Evolutionary conservation across 768 basidiomycete genomes (phyloP).

Genomic region (Coprinopsis strossmayeri): DNA sequence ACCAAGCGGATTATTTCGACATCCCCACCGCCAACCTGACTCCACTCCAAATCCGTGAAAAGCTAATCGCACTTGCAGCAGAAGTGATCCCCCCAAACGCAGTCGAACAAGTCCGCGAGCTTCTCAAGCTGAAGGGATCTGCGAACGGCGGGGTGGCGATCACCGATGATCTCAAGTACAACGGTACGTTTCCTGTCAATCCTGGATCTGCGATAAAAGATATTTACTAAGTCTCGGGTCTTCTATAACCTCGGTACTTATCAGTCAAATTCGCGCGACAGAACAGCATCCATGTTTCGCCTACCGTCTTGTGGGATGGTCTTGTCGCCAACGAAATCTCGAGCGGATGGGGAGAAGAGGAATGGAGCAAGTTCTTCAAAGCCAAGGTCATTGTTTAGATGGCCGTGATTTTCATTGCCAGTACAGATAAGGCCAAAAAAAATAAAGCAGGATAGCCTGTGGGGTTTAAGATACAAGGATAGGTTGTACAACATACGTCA

Average conservation of each 20-base stretch:
- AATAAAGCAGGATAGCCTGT: too few relatives aligned
- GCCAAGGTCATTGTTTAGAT: conserved; percentile 43
- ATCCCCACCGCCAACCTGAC: conserved; percentile 62
- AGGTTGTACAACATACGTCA: too few relatives aligned
- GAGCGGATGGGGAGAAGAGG: conserved; percentile 74
- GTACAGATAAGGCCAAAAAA: too few relatives aligned
- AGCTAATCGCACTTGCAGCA: conserved; percentile 55
- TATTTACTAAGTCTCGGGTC: too few relatives aligned
- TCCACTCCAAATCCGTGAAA: conserved; percentile 66
- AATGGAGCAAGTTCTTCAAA: conserved; percentile 75
- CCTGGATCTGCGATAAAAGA: not conserved
- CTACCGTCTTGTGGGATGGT: conserved; percentile 75
- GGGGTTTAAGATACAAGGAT: too few relatives aligned
- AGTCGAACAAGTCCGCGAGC: conserved; percentile 50
- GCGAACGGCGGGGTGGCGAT: conserved; percentile 81
- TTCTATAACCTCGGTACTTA: not conserved
- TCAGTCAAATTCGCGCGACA: conserved; percentile 88
- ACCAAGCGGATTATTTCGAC: conserved; percentile 77
- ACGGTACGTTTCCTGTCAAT: conserved; percentile 44
- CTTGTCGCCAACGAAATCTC: conserved; percentile 65
- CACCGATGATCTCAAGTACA: conserved; percentile 84
- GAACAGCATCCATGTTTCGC: conserved; percentile 89
- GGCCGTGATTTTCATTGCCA: too few relatives aligned
- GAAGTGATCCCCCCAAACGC: conserved; percentile 44
- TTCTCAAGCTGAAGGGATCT: conserved; percentile 51